phyloP scores from a whole-genome alignment of 2,329 filamentous ascomycete genomes.

The Talaromyces sp. region DNA sequence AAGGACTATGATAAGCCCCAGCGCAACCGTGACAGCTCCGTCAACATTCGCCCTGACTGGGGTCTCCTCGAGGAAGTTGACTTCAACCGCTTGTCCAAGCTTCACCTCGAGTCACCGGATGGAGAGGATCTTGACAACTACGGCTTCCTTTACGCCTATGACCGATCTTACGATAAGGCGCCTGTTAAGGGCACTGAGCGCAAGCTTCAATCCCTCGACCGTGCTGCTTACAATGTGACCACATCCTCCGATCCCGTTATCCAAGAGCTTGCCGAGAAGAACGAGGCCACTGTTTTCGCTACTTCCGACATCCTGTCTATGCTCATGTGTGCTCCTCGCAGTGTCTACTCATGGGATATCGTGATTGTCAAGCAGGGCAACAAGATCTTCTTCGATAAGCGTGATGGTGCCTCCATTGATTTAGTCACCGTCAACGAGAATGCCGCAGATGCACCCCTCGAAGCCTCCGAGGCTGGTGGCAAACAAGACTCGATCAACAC shows the following conservation, averaged over 20 bases:
- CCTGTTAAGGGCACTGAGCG: constrained; percentile 85
- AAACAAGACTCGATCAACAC: constrained; percentile 95
- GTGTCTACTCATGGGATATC: constrained; percentile 97
- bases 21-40: constrained; percentile 90
- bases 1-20: constrained; percentile 98
- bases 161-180: constrained; percentile 90
- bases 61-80: constrained; percentile 96
- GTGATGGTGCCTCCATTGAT: constrained; percentile 88
- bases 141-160: constrained; percentile 98
- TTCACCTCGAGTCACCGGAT: constrained; percentile 91
- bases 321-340: constrained; percentile 97
- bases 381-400: constrained; percentile 99
- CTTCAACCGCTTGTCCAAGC: constrained; percentile 89
- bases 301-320: constrained; percentile 97
- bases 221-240: constrained; percentile 96
- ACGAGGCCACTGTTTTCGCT: constrained; percentile 94
- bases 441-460: constrained; percentile 87
- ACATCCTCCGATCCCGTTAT: constrained; percentile 95
- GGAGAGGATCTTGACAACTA: constrained; percentile 94
- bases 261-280: constrained; percentile 92
- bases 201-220: constrained; percentile 83
- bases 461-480: constrained; percentile 66
- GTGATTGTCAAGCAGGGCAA: constrained; percentile 88
- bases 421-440: constrained; percentile 99
- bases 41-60: constrained; percentile 97